A percentile compares a stretch with the other conserved stretches of the same genome.
phyloP scores from a whole-genome alignment of 2,329 filamentous ascomycete species.

The Sporothrix brasiliensis region DNA sequence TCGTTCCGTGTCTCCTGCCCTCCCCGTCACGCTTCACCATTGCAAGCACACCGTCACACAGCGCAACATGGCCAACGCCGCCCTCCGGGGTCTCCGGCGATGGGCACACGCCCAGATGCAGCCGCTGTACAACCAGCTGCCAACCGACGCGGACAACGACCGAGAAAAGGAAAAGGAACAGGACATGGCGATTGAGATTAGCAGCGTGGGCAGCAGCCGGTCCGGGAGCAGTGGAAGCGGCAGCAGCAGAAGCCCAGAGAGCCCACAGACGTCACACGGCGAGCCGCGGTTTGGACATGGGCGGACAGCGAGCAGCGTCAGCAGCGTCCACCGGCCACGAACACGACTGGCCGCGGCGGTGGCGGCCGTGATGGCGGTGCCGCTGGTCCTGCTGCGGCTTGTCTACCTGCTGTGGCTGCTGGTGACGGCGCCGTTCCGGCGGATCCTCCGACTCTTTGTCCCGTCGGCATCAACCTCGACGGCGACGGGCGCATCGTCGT shows the following conservation, averaged over 20 bases:
- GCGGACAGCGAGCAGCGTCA: background rate
- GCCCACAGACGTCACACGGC: no score
- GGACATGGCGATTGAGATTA: background rate
- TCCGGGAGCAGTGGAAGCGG: background rate
- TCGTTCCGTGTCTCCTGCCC: no score
- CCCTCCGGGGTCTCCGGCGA: constrained; percentile 23
- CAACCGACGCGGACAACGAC: background rate
- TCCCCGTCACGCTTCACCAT: background rate
- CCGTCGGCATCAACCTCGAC: background rate
- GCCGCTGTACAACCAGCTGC: constrained; percentile 24
- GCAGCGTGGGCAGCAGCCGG: background rate
- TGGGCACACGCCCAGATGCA: constrained; percentile 10
- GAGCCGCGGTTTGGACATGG: background rate
- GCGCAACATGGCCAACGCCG: constrained; percentile 18
- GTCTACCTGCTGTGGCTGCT: constrained; percentile 15
- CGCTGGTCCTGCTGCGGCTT: constrained; percentile 16
- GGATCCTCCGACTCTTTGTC: background rate
- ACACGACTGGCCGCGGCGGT: background rate
- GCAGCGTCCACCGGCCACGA: background rate
- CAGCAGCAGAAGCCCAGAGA: background rate
- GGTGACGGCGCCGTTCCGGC: constrained; percentile 24
- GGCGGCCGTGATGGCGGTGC: background rate
- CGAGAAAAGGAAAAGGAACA: background rate
- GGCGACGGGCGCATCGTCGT: background rate
- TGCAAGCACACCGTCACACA: background rate